A percentile compares a stretch with the other conserved stretches of the same genome.
Conservation (phyloP, 2,329 filamentous ascomycete species). For the Corynespora cassiicola region DNA sequence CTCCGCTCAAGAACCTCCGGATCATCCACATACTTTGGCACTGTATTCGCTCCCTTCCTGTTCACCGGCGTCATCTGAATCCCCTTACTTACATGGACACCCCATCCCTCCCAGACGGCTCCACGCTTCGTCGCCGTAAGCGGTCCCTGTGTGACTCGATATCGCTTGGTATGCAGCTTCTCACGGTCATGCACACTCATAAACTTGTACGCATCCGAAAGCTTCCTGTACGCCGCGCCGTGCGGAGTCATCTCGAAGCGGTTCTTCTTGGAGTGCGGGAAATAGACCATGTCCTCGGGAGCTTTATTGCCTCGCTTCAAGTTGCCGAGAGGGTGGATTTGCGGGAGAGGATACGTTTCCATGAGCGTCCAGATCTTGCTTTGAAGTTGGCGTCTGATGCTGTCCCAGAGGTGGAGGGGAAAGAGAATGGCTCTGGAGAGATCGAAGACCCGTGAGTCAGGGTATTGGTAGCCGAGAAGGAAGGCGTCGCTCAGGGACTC, state of each 20-base stretch:
- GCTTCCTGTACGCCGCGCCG: slow-evolving; percentile 24
- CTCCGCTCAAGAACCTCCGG: neutral
- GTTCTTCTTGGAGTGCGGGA: too few species aligned
- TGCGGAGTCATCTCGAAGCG: slow-evolving; percentile 20
- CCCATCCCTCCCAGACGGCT: slow-evolving; percentile 43
- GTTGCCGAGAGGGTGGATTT: slow-evolving; percentile 9
- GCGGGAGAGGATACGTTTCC: slow-evolving; percentile 25
- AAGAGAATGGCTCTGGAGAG: slow-evolving; percentile 34
- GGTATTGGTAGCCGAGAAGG: slow-evolving; percentile 28
- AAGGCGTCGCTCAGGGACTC: slow-evolving; percentile 37
- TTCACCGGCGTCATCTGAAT: slow-evolving; percentile 27
- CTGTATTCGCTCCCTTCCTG: slow-evolving; percentile 20
- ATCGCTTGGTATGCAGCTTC: slow-evolving; percentile 37
- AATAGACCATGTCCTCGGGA: too few species aligned
- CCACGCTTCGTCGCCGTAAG: slow-evolving; percentile 29
- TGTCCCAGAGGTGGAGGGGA: slow-evolving; percentile 25
- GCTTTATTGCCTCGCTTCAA: too few species aligned
- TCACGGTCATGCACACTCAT: slow-evolving; percentile 26
- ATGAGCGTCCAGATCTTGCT: slow-evolving; percentile 19
- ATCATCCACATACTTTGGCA: too few species aligned
- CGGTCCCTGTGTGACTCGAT: slow-evolving; percentile 25
- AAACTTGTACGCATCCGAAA: slow-evolving; percentile 20
- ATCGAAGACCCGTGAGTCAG: slow-evolving; percentile 10
- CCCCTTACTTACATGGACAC: slow-evolving; percentile 18
- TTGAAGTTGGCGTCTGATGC: slow-evolving; percentile 17